Conservation (phyloP, 768 basidiomycete species). For the Rhodotorula babjevae region DNA sequence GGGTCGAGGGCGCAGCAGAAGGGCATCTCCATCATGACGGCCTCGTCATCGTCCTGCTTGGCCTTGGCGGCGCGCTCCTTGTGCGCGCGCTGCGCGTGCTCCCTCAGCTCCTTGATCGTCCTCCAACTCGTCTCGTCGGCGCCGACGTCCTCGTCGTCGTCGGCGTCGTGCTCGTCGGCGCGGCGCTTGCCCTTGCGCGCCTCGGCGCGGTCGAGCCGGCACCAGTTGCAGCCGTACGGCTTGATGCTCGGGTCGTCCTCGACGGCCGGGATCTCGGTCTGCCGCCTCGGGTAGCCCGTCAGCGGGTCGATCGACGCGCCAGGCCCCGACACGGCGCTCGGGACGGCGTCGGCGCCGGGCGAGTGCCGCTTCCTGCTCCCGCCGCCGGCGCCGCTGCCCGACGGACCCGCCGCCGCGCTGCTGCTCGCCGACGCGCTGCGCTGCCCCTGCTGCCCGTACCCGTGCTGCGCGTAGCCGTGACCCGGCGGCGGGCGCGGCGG, state of each 20-base stretch:
- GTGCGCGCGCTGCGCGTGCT: constrained; percentile 19
- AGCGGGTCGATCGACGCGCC: background rate
- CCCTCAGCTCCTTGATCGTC: constrained; percentile 38
- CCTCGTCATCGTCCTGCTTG: constrained; percentile 4
- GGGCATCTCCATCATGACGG: constrained; percentile 23
- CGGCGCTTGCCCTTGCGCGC: background rate
- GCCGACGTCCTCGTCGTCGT: background rate
- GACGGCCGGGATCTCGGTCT: constrained; percentile 38
- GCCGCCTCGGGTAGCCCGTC: constrained; percentile 4
- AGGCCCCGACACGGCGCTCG: background rate
- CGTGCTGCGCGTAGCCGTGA: too few species aligned
- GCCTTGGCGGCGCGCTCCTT: constrained; percentile 15
- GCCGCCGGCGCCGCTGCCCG: background rate
- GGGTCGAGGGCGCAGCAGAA: constrained; percentile 39
- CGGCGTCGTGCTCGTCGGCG: background rate
- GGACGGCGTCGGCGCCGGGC: background rate
- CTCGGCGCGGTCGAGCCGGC: background rate
- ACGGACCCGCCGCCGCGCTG: background rate
- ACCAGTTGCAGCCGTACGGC: constrained; percentile 38
- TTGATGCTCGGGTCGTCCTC: constrained; percentile 34
- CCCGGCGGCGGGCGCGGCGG: background rate
- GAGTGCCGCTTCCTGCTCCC: background rate
- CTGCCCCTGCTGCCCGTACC: background rate
- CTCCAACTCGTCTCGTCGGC: constrained; percentile 11
- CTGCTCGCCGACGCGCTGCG: background rate